Conservation (phyloP, 73 alveolate genomes). For the Diophrys sp. region DNA sequence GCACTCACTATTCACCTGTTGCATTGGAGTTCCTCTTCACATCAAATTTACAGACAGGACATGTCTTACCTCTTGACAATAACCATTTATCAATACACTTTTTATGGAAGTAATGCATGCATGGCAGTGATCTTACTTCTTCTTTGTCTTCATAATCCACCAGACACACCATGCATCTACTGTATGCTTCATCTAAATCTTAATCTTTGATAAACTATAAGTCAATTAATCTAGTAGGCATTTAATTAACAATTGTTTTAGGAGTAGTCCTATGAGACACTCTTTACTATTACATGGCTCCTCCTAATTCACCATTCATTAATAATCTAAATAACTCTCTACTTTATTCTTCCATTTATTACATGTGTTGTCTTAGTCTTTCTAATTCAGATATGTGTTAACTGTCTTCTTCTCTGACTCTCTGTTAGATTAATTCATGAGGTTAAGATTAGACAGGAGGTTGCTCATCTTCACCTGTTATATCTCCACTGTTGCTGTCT, state of each 20-base stretch:
- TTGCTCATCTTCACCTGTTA: not conserved
- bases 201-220: not conserved
- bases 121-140: slow-evolving; percentile 48
- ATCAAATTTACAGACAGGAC: slow-evolving; percentile 60
- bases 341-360: not conserved
- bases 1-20: too few relatives aligned
- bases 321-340: not conserved
- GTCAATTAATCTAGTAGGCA: slow-evolving; percentile 1
- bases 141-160: slow-evolving; percentile 41
- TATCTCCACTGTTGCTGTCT: too few relatives aligned
- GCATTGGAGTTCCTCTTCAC: slow-evolving; percentile 12
- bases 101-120: slow-evolving; percentile 62
- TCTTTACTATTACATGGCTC: not conserved
- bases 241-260: not conserved
- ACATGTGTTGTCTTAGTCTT: not conserved
- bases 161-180: slow-evolving; percentile 51
- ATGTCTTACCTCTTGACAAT: slow-evolving; percentile 15
- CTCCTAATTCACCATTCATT: not conserved
- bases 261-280: slow-evolving; percentile 1
- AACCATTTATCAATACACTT: slow-evolving; percentile 71
- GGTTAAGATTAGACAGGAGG: not conserved
- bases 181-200: not conserved
- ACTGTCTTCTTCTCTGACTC: not conserved
- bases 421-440: too few relatives aligned
- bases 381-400: not conserved